Evolutionary conservation across 495 filamentous ascomycete species (phyloP).

Genomic region (Hypoxylon perforatum): DNA sequence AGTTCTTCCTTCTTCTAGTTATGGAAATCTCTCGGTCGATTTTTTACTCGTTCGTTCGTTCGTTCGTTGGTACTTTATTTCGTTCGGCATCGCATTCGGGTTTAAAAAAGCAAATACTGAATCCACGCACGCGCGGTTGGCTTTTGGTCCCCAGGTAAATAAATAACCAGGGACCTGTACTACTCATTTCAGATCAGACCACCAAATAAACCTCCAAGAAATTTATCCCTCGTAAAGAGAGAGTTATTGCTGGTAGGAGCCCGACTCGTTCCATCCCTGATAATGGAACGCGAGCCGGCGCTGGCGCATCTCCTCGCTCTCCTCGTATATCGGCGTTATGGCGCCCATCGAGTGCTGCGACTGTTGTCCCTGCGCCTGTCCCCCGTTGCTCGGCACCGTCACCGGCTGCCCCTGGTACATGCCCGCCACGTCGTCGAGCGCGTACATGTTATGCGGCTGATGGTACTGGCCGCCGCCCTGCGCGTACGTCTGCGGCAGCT

Average conservation of each 20-base stretch:
- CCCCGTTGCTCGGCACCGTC: background rate
- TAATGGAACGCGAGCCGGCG: conserved; percentile 10
- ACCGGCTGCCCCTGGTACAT: conserved; percentile 20
- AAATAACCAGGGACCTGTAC: no score
- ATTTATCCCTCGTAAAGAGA: background rate
- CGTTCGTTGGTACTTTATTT: no score
- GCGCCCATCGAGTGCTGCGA: background rate
- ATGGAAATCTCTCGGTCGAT: no score
- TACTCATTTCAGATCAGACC: no score
- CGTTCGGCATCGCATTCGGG: no score
- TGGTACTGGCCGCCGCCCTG: conserved; percentile 10
- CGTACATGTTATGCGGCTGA: background rate
- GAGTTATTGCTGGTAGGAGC: conserved; percentile 10
- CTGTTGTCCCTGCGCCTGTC: background rate
- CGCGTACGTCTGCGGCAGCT: conserved; percentile 6
- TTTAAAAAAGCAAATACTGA: no score
- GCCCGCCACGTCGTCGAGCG: conserved; percentile 11
- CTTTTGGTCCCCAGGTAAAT: no score
- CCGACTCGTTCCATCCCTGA: conserved; percentile 5
- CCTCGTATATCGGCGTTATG: conserved; percentile 14
- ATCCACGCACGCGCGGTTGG: no score
- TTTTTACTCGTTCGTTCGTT: no score
- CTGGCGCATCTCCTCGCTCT: conserved; percentile 12
- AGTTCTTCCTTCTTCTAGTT: no score
- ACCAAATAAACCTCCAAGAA: conserved; percentile 3